Evolutionary conservation across 2,329 filamentous ascomycete genomes (phyloP), one percentile per base, ranked within the genome.

Genomic region (Lecanoromycetidae sp.): DNA sequence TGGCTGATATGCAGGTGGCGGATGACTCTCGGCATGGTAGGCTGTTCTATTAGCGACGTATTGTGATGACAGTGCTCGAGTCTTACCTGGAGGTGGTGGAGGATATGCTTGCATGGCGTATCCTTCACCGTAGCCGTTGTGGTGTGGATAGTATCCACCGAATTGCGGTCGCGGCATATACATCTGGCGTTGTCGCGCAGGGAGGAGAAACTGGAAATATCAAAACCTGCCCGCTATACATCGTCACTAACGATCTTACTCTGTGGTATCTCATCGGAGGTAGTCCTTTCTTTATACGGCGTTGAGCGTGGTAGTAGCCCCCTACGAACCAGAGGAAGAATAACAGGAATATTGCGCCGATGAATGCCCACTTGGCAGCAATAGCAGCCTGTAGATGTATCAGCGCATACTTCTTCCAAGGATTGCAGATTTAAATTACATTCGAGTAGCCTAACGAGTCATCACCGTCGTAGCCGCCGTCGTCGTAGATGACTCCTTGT

Each of bases 311-410:
- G 38, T 76, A 64, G 61, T 83, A 82, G 51, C 82, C 83, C 50
- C 76, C 70, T 45, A 84, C 55, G 57, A 87, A 69, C 70, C 79
- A 86, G 34, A 71, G 57, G 44, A 77, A 61, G 57, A 85, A 64
- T 50, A 78, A 47, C 46, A 72, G 49, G 56, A 84, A 68, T 54
- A 90, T 60, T 52, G 69, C 66, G 51, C 75, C 73, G 58, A 88
- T 77, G 50, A 90, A 65, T 38, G 74, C 71, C 76, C 83, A 90
- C 63, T 85, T 84, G 57, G 87, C 68, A 49, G 80, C 79, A 47
- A 73, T 64, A 48, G 77, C 80, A 29, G 71, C 73, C 78, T 83
- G 51, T 19, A 27, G n/a, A 22, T 6, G 1, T 19, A 15, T 46
- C 2, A 46, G 15, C 26, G 17, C 2, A 6, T 37, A 22, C 10